Percentiles rank a stretch among this genome's conserved stretches.
Conservation (phyloP, 129 eudicot species). For the Saussurea involucrata region DNA sequence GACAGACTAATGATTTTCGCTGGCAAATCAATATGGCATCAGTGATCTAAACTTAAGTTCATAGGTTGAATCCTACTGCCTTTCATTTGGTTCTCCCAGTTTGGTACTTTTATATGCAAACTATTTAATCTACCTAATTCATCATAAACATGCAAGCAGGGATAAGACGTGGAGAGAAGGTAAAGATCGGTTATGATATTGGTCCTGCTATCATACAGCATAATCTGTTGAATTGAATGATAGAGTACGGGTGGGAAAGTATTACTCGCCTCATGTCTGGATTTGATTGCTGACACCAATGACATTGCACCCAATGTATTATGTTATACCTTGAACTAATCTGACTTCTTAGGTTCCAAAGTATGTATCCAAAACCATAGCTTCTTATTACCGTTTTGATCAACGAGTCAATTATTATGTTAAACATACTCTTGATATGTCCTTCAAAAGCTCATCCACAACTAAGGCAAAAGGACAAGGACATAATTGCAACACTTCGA, state of each 20-base stretch:
- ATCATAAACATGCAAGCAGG: not conserved
- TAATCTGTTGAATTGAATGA: not conserved
- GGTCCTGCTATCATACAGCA: not conserved
- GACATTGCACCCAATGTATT: not conserved
- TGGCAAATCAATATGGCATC: not conserved
- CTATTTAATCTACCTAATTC: not conserved
- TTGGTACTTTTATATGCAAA: not conserved
- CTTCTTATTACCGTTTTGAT: not conserved
- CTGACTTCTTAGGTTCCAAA: not conserved
- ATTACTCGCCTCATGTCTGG: not conserved
- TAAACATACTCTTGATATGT: not conserved
- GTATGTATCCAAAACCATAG: not conserved
- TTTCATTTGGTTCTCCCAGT: not conserved
- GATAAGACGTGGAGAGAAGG: not conserved
- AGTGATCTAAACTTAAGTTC: not conserved
- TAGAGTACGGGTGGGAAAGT: not conserved
- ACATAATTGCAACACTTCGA: constrained; percentile 1
- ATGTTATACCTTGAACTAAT: not conserved
- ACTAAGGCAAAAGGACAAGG: not conserved
- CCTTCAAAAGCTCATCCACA: not conserved
- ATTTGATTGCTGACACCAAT: not conserved
- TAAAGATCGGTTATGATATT: not conserved
- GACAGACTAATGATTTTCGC: not conserved
- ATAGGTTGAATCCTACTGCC: not conserved
- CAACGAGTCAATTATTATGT: not conserved